phyloP scores from a whole-genome alignment of 2,329 filamentous ascomycete genomes.

The Coniochaeta prunicola region DNA sequence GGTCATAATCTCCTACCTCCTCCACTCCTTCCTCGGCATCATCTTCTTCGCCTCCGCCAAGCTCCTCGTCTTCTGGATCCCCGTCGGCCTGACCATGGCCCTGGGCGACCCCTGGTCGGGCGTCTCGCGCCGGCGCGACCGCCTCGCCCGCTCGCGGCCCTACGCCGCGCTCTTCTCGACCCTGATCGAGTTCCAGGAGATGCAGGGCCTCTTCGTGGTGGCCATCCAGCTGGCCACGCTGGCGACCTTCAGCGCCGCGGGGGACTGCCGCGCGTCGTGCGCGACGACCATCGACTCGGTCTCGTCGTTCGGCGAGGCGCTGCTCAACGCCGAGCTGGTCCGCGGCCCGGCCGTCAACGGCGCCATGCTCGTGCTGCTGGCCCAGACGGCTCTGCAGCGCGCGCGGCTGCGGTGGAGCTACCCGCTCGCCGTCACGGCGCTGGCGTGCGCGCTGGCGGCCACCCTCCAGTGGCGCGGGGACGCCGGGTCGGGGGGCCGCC shows the following conservation, averaged over 20 bases:
- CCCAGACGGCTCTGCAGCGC: constrained; percentile 14
- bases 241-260: constrained; percentile 8
- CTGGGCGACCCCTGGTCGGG: neutral
- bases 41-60: constrained; percentile 6
- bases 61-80: constrained; percentile 4
- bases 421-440: constrained; percentile 7
- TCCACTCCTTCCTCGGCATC: constrained; percentile 8
- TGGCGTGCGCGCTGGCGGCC: neutral
- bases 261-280: constrained; percentile 5
- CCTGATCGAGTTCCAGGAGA: constrained; percentile 18
- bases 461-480: neutral
- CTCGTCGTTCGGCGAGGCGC: constrained; percentile 10
- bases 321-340: constrained; percentile 12
- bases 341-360: constrained; percentile 9
- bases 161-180: constrained; percentile 10
- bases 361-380: constrained; percentile 11
- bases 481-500: too few relatives aligned
- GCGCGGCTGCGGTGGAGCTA: constrained; percentile 17
- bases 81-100: neutral
- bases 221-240: constrained; percentile 16
- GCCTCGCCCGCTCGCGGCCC: constrained; percentile 8
- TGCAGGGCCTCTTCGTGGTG: constrained; percentile 15
- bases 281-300: neutral
- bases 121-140: neutral
- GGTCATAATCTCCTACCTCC: constrained; percentile 11